Conservation (phyloP, 176 grass and related monocot genomes). For the Juncus effusus region DNA sequence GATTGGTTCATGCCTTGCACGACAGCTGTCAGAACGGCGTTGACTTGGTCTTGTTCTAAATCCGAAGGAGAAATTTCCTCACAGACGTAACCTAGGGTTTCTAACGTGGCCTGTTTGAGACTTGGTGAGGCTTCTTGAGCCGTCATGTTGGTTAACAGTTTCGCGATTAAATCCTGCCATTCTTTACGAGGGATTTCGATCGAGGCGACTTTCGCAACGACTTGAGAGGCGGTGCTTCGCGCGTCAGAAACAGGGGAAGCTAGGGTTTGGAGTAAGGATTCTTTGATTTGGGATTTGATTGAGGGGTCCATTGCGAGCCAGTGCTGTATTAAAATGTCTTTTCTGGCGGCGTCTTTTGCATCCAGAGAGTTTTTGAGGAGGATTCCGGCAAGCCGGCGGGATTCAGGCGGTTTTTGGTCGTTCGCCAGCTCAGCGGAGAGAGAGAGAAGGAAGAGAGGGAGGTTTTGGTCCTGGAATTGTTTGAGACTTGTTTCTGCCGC, state of each 20-base stretch:
- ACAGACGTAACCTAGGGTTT: slow-evolving; percentile 60
- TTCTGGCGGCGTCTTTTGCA: slow-evolving; percentile 48
- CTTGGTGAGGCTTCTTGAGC: slow-evolving; percentile 31
- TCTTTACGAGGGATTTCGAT: slow-evolving; percentile 49
- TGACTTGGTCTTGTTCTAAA: slow-evolving; percentile 63
- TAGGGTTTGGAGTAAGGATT: slow-evolving; percentile 46
- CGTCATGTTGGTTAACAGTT: slow-evolving; percentile 52
- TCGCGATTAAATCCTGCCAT: slow-evolving; percentile 53
- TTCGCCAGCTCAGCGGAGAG: slow-evolving; percentile 47
- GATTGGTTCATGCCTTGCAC: slow-evolving; percentile 62
- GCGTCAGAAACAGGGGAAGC: slow-evolving; percentile 47
- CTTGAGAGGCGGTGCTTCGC: slow-evolving; percentile 46
- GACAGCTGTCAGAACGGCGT: slow-evolving; percentile 61
- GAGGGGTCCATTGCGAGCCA: slow-evolving; percentile 50
- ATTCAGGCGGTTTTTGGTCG: slow-evolving; percentile 61
- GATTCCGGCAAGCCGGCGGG: slow-evolving; percentile 61
- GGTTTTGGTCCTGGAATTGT: slow-evolving; percentile 56
- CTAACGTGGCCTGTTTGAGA: slow-evolving; percentile 53
- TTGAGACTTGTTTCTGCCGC: slow-evolving; percentile 46
- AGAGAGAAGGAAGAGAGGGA: slow-evolving; percentile 41
- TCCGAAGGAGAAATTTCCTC: slow-evolving; percentile 60
- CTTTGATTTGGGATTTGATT: slow-evolving; percentile 54
- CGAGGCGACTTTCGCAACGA: slow-evolving; percentile 63
- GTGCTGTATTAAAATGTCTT: slow-evolving; percentile 33
- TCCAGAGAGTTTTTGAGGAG: slow-evolving; percentile 63